phyloP scores from a whole-genome alignment of 371 early-diverging fungal species.

The Mucor sp. region DNA sequence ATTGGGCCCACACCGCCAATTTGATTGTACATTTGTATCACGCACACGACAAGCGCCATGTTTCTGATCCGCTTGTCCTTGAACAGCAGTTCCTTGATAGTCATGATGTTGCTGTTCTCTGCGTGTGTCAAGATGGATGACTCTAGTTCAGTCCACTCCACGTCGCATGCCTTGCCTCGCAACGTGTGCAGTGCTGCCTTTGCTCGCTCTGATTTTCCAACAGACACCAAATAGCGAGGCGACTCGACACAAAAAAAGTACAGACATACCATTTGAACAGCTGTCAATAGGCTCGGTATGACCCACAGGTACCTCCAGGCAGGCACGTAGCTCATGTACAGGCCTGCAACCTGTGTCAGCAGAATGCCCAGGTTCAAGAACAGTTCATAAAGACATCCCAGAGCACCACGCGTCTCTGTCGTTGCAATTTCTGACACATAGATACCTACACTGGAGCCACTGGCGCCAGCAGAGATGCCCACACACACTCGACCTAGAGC shows the following conservation, averaged over 20 bases:
- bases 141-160: conserved; percentile 16
- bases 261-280: conserved; percentile 60
- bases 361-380: conserved; percentile 80
- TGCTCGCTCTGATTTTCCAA: conserved; percentile 53
- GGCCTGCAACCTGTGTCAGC: conserved; percentile 63
- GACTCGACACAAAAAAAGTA: conserved; percentile 71
- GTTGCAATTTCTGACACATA: conserved; percentile 90
- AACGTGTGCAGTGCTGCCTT: conserved; percentile 56
- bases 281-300: conserved; percentile 57
- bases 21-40: conserved; percentile 45
- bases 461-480: conserved; percentile 86
- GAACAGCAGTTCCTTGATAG: conserved; percentile 36
- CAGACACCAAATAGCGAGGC: conserved; percentile 67
- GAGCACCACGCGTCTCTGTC: conserved; percentile 67
- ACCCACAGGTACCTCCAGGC: conserved; percentile 71
- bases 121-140: conserved; percentile 30
- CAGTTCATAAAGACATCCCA: conserved; percentile 54
- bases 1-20: conserved; percentile 49
- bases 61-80: conserved; percentile 34
- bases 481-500: conserved; percentile 76
- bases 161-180: conserved; percentile 41
- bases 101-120: conserved; percentile 15
- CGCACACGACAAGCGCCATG: conserved; percentile 28
- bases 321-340: conserved; percentile 57
- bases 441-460: conserved; percentile 50